A percentile compares a stretch with the other conserved stretches of the same genome.
These are phyloP conservation scores for Populus tomentosa DNA, from an alignment of 441 rosid species.

Conservation along the genomic window DNA sequence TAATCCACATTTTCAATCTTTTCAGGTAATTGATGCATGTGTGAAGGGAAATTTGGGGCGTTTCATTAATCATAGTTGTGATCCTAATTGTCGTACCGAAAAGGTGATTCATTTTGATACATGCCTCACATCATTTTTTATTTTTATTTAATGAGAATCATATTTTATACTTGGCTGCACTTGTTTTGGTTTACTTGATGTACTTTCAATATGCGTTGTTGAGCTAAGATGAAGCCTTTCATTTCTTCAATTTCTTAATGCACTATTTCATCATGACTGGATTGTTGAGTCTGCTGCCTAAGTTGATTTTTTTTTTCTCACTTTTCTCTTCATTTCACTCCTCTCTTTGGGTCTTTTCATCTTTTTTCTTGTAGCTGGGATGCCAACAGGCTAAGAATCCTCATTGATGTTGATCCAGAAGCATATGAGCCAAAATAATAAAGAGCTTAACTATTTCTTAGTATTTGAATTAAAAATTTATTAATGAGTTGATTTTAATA, in stretches of 20 bases:
- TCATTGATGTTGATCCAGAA: too few species aligned
- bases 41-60: slow-evolving; percentile 96
- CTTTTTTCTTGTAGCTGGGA: not conserved
- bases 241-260: not conserved
- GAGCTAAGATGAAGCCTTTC: not conserved
- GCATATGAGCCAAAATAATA: too few species aligned
- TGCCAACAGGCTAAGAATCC: too few species aligned
- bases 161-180: not conserved
- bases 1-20: slow-evolving; percentile 21
- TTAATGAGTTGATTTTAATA: too few species aligned
- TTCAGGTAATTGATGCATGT: slow-evolving; percentile 96
- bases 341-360: not conserved
- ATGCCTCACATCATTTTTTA: not conserved
- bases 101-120: slow-evolving; percentile 43
- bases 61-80: slow-evolving; percentile 97
- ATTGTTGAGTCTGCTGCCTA: not conserved
- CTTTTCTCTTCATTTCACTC: not conserved
- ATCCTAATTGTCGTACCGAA: slow-evolving; percentile 98
- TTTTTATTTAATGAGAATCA: not conserved
- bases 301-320: not conserved
- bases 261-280: not conserved
- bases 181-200: not conserved
- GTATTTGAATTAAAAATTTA: too few species aligned
- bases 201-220: not conserved
- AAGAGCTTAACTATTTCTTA: too few species aligned